phyloP scores from a whole-genome alignment of 306 rosid species.

The Carpinus fangiana region DNA sequence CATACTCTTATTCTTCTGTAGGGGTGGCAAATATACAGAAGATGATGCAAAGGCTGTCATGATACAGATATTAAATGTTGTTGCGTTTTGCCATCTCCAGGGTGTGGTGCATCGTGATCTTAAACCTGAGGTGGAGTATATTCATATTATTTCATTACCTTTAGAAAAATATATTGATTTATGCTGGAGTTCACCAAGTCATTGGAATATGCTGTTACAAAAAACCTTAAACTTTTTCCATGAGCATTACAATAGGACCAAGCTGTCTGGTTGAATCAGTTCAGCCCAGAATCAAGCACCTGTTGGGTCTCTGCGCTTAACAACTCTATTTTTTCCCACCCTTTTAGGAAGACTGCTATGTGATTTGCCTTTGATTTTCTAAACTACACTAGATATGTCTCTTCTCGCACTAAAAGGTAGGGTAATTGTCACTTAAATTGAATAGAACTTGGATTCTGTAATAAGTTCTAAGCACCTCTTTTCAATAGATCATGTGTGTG shows the following conservation, averaged over 20 bases:
- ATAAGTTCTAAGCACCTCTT: not conserved
- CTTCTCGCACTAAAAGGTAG: not conserved
- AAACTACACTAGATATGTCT: not conserved
- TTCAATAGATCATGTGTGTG: not conserved
- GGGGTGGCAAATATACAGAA: conserved; percentile 92
- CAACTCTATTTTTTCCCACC: not conserved
- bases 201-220: conserved; percentile 5
- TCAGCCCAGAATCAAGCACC: not conserved
- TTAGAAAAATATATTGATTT: conserved; percentile 12
- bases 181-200: conserved; percentile 8
- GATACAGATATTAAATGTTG: conserved; percentile 76
- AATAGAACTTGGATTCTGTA: not conserved
- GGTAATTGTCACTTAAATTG: not conserved
- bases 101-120: conserved; percentile 98
- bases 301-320: not conserved
- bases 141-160: conserved; percentile 2
- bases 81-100: conserved; percentile 89
- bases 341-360: not conserved
- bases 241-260: not conserved
- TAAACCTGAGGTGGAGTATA: conserved; percentile 77
- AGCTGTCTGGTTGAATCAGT: not conserved
- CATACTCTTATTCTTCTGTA: conserved; percentile 38
- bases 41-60: conserved; percentile 85
- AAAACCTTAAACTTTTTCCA: not conserved
- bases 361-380: not conserved